Evolutionary conservation across 345 rosid genomes (phyloP), one percentile per base, ranked within the genome.

Genomic region (Schrenkiella parvula): DNA sequence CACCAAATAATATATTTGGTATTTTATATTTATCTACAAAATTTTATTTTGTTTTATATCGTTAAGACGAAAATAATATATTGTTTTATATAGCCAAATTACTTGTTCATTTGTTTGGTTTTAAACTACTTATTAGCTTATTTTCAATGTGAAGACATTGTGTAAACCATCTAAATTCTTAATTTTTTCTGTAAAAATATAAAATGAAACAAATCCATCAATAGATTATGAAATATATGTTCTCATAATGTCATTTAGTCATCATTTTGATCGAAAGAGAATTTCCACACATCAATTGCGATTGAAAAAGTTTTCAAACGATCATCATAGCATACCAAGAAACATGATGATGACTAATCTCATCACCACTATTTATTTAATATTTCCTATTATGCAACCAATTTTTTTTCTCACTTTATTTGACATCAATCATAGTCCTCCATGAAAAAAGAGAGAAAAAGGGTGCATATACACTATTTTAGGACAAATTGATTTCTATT

Each of bases 191-290:
- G n/a, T n/a, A n/a, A 11, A 21, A 31, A n/a, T 34, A 8, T 25
- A 12, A 60, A 57, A 35, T 46, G 18, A 53, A 65, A 65, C 71
- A 55, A 57, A 65, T 47, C 42, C 66, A 66, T 29, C 15, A 39
- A 64, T 46, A 29, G 15, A 65, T 37, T 28, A 44, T 28, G 66
- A 56, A 64, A 72, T 64, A 53, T 25, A 55, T 44, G 58, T 34
- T 38, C 43, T 55, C 61, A 18, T 32, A 0, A 41, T n/a, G 31
- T 67, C 44, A 14, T 31, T 21, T 18, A 60, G 79, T 70, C 71
- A 70, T 76, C 25, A 64, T 44, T 22, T 68, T 25, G 64, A 73
- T 63, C 71, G 68, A 83, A 78, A 78, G 78, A 68, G 78, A 42
- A 70, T 28, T 63, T 55, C 38, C 19, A 62, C 66, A 38, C 79